Conservation (phyloP, 495 filamentous ascomycete species). For the Tuber indicum region DNA sequence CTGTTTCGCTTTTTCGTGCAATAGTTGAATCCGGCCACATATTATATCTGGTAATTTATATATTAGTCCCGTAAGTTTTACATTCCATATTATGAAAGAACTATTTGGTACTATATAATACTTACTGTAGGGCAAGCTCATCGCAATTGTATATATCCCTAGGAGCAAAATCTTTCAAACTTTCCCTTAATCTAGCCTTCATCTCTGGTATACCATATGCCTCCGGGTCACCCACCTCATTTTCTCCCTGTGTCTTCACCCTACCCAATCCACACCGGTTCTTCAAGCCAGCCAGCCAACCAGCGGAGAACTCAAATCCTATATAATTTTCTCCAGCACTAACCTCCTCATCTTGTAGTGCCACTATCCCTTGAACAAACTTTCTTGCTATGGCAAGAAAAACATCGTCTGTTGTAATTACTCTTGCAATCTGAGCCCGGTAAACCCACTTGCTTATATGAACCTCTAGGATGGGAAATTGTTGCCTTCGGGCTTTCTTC, state of each 20-base stretch:
- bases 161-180: slow-evolving; percentile 26
- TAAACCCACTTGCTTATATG: background rate
- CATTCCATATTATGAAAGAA: background rate
- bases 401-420: background rate
- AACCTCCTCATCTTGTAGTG: background rate
- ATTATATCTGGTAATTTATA: slow-evolving; percentile 3
- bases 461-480: background rate
- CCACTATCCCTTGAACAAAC: background rate
- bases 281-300: slow-evolving; percentile 37
- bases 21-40: slow-evolving; percentile 4
- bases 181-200: slow-evolving; percentile 12
- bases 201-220: background rate
- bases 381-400: background rate
- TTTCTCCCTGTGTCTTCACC: slow-evolving; percentile 11
- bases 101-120: background rate
- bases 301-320: slow-evolving; percentile 3
- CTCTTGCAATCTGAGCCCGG: background rate
- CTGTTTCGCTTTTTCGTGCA: background rate
- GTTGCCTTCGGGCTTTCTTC: background rate
- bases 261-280: slow-evolving; percentile 12
- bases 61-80: background rate
- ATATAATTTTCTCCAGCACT: background rate
- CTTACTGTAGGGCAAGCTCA: slow-evolving; percentile 1
- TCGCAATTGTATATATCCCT: slow-evolving; percentile 18
- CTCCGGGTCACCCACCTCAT: background rate